Conservation (phyloP, 2,329 filamentous ascomycete genomes). For the Aspergillus transmontanensis region DNA sequence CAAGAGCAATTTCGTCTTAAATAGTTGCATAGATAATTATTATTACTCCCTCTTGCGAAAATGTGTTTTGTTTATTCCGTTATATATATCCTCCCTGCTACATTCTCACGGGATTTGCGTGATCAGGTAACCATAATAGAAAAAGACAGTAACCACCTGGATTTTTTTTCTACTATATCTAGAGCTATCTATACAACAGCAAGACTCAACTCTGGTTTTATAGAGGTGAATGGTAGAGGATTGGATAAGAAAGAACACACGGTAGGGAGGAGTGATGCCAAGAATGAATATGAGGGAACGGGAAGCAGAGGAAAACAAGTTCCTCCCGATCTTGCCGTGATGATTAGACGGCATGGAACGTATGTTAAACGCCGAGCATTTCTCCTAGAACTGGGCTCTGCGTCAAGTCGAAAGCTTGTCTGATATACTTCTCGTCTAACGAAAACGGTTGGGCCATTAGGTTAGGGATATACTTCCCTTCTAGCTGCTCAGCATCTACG, state of each 20-base stretch:
- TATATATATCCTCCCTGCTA: too few relatives aligned
- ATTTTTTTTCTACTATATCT: neutral
- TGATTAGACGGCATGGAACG: too few relatives aligned
- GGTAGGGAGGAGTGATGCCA: neutral
- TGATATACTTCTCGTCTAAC: slow-evolving; percentile 94
- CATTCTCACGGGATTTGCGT: too few relatives aligned
- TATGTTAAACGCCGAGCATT: slow-evolving; percentile 10
- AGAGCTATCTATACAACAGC: neutral
- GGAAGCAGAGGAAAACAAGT: neutral
- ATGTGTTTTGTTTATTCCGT: too few relatives aligned
- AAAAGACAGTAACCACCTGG: too few relatives aligned
- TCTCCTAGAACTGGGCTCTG: slow-evolving; percentile 41
- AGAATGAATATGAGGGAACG: neutral
- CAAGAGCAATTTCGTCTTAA: too few relatives aligned
- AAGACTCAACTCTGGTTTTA: neutral
- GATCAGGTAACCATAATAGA: too few relatives aligned
- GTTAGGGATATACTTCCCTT: slow-evolving; percentile 97
- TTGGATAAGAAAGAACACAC: neutral
- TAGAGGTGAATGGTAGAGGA: neutral
- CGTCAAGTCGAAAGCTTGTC: slow-evolving; percentile 91
- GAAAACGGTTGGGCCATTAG: slow-evolving; percentile 93
- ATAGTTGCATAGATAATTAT: too few relatives aligned
- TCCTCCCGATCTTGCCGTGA: too few relatives aligned
- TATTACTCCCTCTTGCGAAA: too few relatives aligned
- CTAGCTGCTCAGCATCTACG: slow-evolving; percentile 89